phyloP scores from a whole-genome alignment of 192 early-diverging fungal genomes.

The Dimargaris cristalligena region DNA sequence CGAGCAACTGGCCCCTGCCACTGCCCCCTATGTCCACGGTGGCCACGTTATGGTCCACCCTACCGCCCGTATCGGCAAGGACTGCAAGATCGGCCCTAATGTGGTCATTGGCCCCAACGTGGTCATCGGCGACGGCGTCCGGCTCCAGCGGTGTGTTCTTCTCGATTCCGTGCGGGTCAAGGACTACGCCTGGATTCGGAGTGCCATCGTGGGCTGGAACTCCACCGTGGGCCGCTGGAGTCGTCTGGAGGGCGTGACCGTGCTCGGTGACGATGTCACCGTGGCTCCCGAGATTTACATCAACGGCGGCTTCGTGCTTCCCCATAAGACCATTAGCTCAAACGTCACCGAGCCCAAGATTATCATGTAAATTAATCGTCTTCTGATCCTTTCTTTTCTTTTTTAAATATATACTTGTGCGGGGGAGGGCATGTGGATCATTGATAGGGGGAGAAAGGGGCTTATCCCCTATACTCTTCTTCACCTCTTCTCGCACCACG shows the following conservation, averaged over 20 bases:
- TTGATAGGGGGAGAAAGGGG: too few species aligned
- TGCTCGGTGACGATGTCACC: conserved; percentile 93
- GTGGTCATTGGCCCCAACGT: conserved; percentile 88
- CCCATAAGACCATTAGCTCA: conserved; percentile 81
- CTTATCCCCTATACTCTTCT: too few species aligned
- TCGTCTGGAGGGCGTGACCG: conserved; percentile 84
- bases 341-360: conserved; percentile 88
- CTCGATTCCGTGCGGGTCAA: conserved; percentile 70
- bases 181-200: conserved; percentile 82
- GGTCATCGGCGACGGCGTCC: conserved; percentile 85
- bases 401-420: too few species aligned
- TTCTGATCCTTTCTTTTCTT: not conserved
- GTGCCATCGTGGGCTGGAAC: conserved; percentile 90
- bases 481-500: too few species aligned
- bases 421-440: too few species aligned
- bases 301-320: conserved; percentile 91
- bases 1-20: conserved; percentile 45
- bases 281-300: conserved; percentile 85
- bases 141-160: conserved; percentile 75
- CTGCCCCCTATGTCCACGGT: conserved; percentile 46
- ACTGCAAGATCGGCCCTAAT: conserved; percentile 95
- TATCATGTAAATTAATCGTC: conserved; percentile 59
- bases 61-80: conserved; percentile 80
- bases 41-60: conserved; percentile 91
- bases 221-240: conserved; percentile 89